Evolutionary conservation across 257 asterid species (phyloP), one percentile per base, ranked within the genome.

Genomic region (Jacaranda copaia): DNA sequence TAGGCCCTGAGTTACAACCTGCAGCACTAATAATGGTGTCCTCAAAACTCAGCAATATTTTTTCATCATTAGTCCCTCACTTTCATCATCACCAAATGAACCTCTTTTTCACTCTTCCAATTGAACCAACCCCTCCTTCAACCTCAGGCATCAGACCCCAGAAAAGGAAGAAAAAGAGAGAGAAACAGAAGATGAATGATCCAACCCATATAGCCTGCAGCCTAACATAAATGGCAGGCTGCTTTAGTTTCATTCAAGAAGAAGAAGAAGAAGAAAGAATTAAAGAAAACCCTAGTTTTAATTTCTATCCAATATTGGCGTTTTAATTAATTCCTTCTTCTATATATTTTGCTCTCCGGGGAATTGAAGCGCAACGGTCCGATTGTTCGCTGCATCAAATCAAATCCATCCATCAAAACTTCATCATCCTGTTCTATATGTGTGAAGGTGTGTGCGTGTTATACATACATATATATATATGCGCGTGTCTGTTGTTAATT

Each of bases 331-430:
- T 25, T 25, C 43, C 79, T 84, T 80, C 90, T 86, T 81, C 87
- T 72, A 18, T 69, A 70, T 40, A 70, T 73, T 20, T 75, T 78
- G 80, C 61, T 83, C 72, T 64, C 80, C 13, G 73, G 92, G 97
- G 96, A 82, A 88, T 88, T 53, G 93, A 91, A 91, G 96, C 93
- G 25, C 64, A 65, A 68, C 56, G 97, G 95, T 89, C 97, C 93
- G 93, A 87, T 35, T 59, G 68, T 81, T 83, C 53, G 70, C 52
- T 72, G 38, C 69, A 79, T 83, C 87, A 48, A 42, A 43, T 5
- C 65, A 62, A 56, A 46, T 68, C 18, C 68, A 39, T 53, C 39
- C 56, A 49, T 4, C 5, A 49, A 42, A 42, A 8, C 8, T 25
- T 25, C 32, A 25, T 25, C 32, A 25, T 25, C 32, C 32, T 25